Conservation (phyloP, 1,139 yeast genomes). For the Yamadazyma kanchanaburiensis region DNA sequence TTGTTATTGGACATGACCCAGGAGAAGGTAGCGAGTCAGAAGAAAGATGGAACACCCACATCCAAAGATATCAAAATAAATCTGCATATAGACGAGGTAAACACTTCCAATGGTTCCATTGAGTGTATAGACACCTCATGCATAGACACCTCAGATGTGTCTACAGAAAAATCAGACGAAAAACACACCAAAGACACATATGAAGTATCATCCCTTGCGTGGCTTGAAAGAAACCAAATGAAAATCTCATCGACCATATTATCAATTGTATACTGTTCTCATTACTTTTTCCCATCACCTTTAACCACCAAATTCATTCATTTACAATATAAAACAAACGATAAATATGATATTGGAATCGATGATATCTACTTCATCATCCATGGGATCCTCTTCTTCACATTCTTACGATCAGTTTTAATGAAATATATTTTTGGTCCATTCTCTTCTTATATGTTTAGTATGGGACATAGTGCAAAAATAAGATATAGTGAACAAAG, state of each 20-base stretch:
- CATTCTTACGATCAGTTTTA: slow-evolving; percentile 56
- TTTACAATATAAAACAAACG: slow-evolving; percentile 43
- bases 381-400: slow-evolving; percentile 53
- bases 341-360: slow-evolving; percentile 49
- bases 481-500: slow-evolving; percentile 84
- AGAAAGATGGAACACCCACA: too few relatives aligned
- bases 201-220: slow-evolving; percentile 24
- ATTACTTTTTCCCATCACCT: too few relatives aligned
- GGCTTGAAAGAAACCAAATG: slow-evolving; percentile 39
- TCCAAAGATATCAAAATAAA: too few relatives aligned
- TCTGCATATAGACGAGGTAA: too few relatives aligned
- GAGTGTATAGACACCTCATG: too few relatives aligned
- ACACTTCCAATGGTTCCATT: too few relatives aligned
- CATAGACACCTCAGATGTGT: too few relatives aligned
- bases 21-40: too few relatives aligned
- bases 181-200: too few relatives aligned
- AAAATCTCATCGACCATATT: slow-evolving; percentile 30
- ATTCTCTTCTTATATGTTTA: slow-evolving; percentile 42
- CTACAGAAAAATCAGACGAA: too few relatives aligned
- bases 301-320: slow-evolving; percentile 44
- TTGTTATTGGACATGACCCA: too few relatives aligned
- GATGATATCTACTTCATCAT: slow-evolving; percentile 57
- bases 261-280: slow-evolving; percentile 23
- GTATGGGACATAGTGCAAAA: slow-evolving; percentile 51
- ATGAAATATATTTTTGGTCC: slow-evolving; percentile 63